Percentiles rank a stretch among this genome's conserved stretches.
phyloP scores from a whole-genome alignment of 768 basidiomycete species.

The Albatrellus ellisii region DNA sequence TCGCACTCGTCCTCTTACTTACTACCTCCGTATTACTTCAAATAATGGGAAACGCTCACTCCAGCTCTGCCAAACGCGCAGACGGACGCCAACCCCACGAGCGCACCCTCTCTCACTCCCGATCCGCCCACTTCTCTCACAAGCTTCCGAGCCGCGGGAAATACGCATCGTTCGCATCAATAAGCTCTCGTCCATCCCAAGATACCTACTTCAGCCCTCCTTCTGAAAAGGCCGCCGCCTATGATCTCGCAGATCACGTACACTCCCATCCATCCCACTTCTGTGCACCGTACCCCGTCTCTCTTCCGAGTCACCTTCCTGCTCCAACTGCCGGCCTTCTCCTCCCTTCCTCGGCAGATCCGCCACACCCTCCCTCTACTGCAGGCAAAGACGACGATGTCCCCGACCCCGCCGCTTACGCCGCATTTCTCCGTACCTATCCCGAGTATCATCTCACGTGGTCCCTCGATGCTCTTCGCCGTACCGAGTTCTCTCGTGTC shows the following conservation, averaged over 20 bases:
- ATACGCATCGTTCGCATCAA: background rate
- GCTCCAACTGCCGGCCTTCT: slow-evolving; percentile 12
- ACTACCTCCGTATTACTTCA: background rate
- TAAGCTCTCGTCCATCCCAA: no score
- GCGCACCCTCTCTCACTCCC: background rate
- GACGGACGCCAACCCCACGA: background rate
- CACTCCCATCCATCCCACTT: background rate
- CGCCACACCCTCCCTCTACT: no score
- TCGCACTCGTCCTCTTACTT: background rate
- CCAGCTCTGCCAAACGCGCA: background rate
- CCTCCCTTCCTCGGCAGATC: background rate
- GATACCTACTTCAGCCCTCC: background rate
- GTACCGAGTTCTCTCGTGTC: background rate
- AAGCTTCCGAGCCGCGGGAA: background rate
- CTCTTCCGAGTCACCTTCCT: slow-evolving; percentile 6
- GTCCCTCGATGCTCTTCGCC: slow-evolving; percentile 47
- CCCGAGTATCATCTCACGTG: slow-evolving; percentile 56
- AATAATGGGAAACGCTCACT: no score
- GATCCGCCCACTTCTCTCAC: background rate
- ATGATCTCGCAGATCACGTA: background rate
- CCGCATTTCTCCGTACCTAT: slow-evolving; percentile 13
- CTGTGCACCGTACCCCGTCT: background rate
- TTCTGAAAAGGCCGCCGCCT: background rate
- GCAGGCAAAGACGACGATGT: no score
- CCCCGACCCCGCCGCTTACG: slow-evolving; percentile 8